Evolutionary conservation across 2,329 filamentous ascomycete genomes (phyloP).

Genomic region (Stenocarpella maydis): DNA sequence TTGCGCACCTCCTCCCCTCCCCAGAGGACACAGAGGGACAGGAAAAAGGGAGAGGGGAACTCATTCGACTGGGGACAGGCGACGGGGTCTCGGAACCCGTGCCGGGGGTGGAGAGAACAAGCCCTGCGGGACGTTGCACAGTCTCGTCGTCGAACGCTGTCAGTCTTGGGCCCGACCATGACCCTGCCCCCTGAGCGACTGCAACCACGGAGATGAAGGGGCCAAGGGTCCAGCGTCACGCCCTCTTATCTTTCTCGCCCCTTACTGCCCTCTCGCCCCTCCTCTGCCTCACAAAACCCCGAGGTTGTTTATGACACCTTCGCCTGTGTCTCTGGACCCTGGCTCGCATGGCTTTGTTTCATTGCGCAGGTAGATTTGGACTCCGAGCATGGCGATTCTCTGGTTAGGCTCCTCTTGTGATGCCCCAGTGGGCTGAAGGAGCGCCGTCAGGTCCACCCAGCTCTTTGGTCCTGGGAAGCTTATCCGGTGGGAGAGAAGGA

Average conservation of each 20-base stretch:
- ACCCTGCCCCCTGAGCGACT: not conserved
- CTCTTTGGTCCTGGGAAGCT: conserved; percentile 25
- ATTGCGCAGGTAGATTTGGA: conserved; percentile 14
- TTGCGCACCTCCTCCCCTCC: not conserved
- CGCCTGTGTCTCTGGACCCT: conserved; percentile 3
- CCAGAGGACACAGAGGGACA: too few species aligned
- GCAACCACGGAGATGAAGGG: conserved; percentile 27
- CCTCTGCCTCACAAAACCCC: conserved; percentile 20
- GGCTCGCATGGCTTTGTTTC: conserved; percentile 23
- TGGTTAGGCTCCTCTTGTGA: not conserved
- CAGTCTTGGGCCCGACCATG: not conserved
- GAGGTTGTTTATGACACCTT: not conserved
- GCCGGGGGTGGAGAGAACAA: conserved; percentile 17
- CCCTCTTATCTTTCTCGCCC: not conserved
- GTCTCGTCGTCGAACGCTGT: not conserved
- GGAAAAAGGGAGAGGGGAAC: not conserved
- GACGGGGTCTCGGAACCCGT: conserved; percentile 21
- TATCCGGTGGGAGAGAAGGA: not conserved
- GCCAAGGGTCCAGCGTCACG: conserved; percentile 27
- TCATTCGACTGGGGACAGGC: not conserved
- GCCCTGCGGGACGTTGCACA: conserved; percentile 13
- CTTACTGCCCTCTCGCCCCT: not conserved
- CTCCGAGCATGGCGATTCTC: not conserved
- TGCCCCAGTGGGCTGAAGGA: conserved; percentile 8
- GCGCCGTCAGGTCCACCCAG: conserved; percentile 10